Percentiles rank a stretch among this genome's conserved stretches.
Evolutionary conservation across 1,284 basidiomycete species (phyloP).

Genomic region (Mrakiaceae sp.): DNA sequence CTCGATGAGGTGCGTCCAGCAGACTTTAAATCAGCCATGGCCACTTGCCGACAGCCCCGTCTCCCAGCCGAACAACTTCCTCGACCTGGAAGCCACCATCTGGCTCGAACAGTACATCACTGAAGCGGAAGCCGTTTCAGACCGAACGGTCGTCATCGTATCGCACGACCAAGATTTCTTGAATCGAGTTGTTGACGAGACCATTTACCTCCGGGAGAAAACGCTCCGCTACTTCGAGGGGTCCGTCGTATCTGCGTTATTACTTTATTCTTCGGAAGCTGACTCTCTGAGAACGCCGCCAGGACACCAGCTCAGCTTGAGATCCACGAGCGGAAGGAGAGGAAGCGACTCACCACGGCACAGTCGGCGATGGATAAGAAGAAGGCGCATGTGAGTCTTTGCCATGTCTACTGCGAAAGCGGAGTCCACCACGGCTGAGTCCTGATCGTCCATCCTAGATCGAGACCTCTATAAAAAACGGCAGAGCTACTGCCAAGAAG

Average conservation of each 20-base stretch:
- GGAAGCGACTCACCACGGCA: slow-evolving; percentile 42
- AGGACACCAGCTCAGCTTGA: slow-evolving; percentile 41
- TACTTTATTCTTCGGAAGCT: neutral
- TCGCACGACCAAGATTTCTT: slow-evolving; percentile 64
- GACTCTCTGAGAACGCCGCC: neutral
- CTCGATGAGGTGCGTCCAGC: slow-evolving; percentile 23
- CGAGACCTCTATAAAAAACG: slow-evolving; percentile 39
- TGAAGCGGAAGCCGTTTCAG: slow-evolving; percentile 28
- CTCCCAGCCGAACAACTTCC: slow-evolving; percentile 40
- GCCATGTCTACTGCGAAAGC: too few species aligned
- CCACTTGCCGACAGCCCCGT: slow-evolving; percentile 7
- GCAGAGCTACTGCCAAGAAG: slow-evolving; percentile 44
- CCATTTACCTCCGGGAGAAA: slow-evolving; percentile 50
- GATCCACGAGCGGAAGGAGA: slow-evolving; percentile 42
- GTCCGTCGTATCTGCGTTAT: neutral
- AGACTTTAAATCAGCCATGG: too few species aligned
- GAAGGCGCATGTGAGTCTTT: slow-evolving; percentile 24
- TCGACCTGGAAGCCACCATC: slow-evolving; percentile 35
- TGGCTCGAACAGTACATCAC: slow-evolving; percentile 47
- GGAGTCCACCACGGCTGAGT: too few species aligned
- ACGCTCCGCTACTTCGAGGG: slow-evolving; percentile 52
- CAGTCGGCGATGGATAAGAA: slow-evolving; percentile 49
- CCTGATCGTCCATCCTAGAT: slow-evolving; percentile 23
- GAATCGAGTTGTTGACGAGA: slow-evolving; percentile 53
- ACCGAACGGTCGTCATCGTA: slow-evolving; percentile 47